Conservation (phyloP, 345 rosid genomes). For the Lenwebbia sp. region DNA sequence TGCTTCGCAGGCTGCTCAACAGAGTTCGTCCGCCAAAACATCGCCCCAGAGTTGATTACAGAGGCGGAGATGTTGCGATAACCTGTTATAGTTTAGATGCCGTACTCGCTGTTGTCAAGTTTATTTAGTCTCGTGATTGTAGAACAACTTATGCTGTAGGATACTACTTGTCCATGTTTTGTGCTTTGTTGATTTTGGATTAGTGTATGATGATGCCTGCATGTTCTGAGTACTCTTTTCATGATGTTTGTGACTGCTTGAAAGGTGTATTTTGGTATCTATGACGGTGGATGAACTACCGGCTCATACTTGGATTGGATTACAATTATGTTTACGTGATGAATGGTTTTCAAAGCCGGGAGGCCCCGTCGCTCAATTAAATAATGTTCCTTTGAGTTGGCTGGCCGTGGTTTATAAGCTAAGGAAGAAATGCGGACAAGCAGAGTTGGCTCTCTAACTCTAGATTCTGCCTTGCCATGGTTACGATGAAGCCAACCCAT, state of each 20-base stretch:
- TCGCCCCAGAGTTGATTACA: neutral
- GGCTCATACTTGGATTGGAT: neutral
- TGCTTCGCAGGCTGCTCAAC: conserved; percentile 34
- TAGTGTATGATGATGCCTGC: neutral
- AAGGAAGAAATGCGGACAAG: neutral
- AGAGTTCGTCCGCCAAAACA: conserved; percentile 39
- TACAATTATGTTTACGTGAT: neutral
- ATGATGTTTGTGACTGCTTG: neutral
- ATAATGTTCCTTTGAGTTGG: neutral
- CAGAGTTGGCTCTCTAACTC: neutral
- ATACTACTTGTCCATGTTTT: neutral
- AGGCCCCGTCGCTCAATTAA: neutral
- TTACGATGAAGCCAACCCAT: neutral
- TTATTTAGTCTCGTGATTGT: neutral
- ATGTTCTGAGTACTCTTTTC: neutral
- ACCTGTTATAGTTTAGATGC: neutral
- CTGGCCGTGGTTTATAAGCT: neutral
- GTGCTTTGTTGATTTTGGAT: neutral
- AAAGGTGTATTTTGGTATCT: neutral
- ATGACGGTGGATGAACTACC: neutral
- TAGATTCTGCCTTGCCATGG: neutral
- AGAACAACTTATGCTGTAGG: neutral
- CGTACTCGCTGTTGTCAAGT: neutral
- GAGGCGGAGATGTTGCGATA: neutral
- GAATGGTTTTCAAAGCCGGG: neutral